phyloP scores from a whole-genome alignment of 2,329 filamentous ascomycete species.

The Scedosporium aurantiacum region DNA sequence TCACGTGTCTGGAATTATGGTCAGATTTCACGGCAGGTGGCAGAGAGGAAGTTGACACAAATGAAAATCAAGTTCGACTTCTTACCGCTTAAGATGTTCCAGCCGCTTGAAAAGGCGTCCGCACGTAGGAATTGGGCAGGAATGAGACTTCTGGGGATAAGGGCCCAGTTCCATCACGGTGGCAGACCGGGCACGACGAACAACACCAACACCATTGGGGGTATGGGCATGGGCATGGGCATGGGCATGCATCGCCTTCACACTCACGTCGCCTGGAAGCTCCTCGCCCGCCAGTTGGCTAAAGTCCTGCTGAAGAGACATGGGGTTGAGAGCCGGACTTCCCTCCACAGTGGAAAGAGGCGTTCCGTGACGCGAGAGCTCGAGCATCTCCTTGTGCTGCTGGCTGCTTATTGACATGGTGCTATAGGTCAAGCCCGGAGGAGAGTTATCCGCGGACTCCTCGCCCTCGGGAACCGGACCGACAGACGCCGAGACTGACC shows the following conservation, averaged over 20 bases:
- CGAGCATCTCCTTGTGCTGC: constrained; percentile 69
- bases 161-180: constrained; percentile 95
- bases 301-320: constrained; percentile 62
- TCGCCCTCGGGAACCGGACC: constrained; percentile 72
- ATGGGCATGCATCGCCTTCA: constrained; percentile 42
- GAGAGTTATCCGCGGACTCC: constrained; percentile 67
- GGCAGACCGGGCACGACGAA: constrained; percentile 83
- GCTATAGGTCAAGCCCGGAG: constrained; percentile 63
- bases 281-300: constrained; percentile 53
- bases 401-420: constrained; percentile 52
- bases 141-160: constrained; percentile 96
- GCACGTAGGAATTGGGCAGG: constrained; percentile 96
- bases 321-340: constrained; percentile 61
- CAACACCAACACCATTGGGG: constrained; percentile 64
- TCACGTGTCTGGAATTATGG: constrained; percentile 69
- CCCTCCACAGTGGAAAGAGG: constrained; percentile 77
- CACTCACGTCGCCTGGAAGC: constrained; percentile 35
- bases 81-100: constrained; percentile 98
- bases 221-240: constrained; percentile 31
- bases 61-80: constrained; percentile 23
- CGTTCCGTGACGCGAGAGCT: constrained; percentile 84
- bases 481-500: constrained; percentile 82
- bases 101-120: constrained; percentile 96
- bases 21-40: constrained; percentile 32
- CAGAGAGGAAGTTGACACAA: constrained; percentile 24